Percentiles rank a stretch among this genome's conserved stretches.
Conservation (phyloP, 768 basidiomycete species). For the Rhodosporidiobolus odoratus region DNA sequence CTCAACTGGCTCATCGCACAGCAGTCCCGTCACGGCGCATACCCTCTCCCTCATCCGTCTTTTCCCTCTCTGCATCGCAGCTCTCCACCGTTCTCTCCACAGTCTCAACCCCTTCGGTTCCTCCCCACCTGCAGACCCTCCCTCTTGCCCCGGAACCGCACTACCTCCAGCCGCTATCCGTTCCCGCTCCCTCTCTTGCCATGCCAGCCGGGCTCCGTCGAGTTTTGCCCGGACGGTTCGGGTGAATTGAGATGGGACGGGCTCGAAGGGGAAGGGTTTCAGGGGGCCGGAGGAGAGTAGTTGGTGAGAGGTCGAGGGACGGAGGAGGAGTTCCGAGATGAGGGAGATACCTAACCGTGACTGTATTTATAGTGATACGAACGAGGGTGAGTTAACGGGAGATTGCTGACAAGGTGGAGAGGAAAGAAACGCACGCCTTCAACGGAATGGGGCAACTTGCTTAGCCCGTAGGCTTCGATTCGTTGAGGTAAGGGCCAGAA, state of each 20-base stretch:
- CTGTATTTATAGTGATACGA: background rate
- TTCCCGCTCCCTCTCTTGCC: background rate
- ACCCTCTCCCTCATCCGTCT: slow-evolving; percentile 24
- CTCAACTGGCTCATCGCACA: slow-evolving; percentile 23
- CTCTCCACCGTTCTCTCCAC: slow-evolving; percentile 31
- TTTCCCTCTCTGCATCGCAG: slow-evolving; percentile 3
- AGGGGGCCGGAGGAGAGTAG: slow-evolving; percentile 34
- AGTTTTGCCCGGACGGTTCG: slow-evolving; percentile 20
- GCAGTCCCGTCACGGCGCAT: slow-evolving; percentile 31
- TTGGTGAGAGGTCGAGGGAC: slow-evolving; percentile 5
- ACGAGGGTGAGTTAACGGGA: background rate
- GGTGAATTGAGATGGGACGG: slow-evolving; percentile 26
- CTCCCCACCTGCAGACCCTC: slow-evolving; percentile 20
- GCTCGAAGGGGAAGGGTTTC: slow-evolving; percentile 31
- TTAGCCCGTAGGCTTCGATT: slow-evolving; percentile 28
- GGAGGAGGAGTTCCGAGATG: slow-evolving; percentile 27
- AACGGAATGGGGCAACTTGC: slow-evolving; percentile 8
- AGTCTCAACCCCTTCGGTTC: slow-evolving; percentile 12
- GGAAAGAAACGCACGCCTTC: slow-evolving; percentile 20
- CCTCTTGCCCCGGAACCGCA: background rate
- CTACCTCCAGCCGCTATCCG: background rate
- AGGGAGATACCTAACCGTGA: slow-evolving; percentile 32
- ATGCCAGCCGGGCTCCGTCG: slow-evolving; percentile 23
- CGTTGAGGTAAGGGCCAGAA: slow-evolving; percentile 33
- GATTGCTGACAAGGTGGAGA: background rate